Evolutionary conservation across 2,329 filamentous ascomycete species (phyloP).

Genomic region (Coniochaeta prunicola): DNA sequence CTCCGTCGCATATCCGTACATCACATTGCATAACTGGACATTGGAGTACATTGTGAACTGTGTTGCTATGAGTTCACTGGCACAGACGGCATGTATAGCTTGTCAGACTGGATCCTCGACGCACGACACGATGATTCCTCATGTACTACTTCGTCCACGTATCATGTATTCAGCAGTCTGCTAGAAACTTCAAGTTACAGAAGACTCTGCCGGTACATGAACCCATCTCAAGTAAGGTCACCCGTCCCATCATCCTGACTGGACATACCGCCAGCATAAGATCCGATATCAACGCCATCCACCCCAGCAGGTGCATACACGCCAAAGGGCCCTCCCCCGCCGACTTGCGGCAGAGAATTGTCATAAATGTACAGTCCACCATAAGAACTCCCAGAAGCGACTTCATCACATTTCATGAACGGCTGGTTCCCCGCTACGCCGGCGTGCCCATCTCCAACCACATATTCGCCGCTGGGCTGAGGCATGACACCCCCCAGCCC

Average conservation of each 20-base stretch:
- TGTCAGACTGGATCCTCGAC: no score
- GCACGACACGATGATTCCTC: no score
- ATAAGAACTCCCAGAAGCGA: neutral
- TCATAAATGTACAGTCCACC: neutral
- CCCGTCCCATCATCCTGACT: neutral
- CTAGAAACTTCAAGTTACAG: no score
- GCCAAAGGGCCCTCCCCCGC: neutral
- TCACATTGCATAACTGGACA: no score
- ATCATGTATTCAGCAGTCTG: no score
- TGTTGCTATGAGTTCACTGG: no score
- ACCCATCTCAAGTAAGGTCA: neutral
- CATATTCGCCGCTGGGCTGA: neutral
- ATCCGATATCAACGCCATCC: neutral
- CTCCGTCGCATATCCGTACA: no score
- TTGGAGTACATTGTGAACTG: no score
- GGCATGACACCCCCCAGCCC: neutral
- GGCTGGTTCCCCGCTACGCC: neutral
- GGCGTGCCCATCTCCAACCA: neutral
- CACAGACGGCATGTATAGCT: no score
- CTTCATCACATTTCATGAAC: neutral
- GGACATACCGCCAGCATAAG: neutral
- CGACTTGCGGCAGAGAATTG: neutral
- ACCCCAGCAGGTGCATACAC: neutral
- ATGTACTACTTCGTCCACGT: no score
- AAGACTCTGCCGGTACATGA: neutral